Base-by-base conservation (phyloP, 139 green algal species). In the Closterium sp. region DNA sequence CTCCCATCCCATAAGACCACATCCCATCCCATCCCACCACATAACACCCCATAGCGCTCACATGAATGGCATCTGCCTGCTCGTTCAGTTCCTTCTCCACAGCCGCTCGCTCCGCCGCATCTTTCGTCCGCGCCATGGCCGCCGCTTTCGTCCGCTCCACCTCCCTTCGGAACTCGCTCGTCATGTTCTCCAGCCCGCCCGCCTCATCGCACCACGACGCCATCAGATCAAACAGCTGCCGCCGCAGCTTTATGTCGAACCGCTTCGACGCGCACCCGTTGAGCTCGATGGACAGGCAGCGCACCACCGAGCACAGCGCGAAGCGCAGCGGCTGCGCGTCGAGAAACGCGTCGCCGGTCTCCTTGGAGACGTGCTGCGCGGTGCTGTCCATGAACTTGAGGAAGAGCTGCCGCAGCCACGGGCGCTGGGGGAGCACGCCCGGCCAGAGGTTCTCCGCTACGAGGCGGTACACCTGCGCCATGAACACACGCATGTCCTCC, bases 331-430 rank as follows among this genome's bases (percentile, higher is more conserved):
- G 86, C 90, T 94, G 92, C 50, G 28, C 42, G 32, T 95, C 91
- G 11, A 34, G 89, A 29, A 94, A 93, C 11, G 62, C 91, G 62
- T 94, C 38, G 38, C 90, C 24, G 62, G 86, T 21, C 1, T 45
- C 22, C 13, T n/a, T 31, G 85, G 31, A n/a, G 19, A 89, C 86
- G 94, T 94, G 93, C 21, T 85, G 86, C 31, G 91, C 89, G 0
- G 95, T 96, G 42, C 98, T 96, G 0, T 90, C n/a, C 3, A 98
- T 91, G 91, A 97, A 98, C 86, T 96, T 96, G 32, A 97, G 73
- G 70, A 98, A 94, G 11, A 70, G 85, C 70, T 93, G 91, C 50
- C 89, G 87, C 10, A 95, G 92, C 92, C 97, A 31, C n/a, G 88
- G 29, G 0, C 88, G 29, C 30, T 88, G 34, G 21, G 29, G 42